A percentile compares a stretch with the other conserved stretches of the same genome.
Conservation (phyloP, 2,329 filamentous ascomycete species). For the Chaetomium globosum region DNA sequence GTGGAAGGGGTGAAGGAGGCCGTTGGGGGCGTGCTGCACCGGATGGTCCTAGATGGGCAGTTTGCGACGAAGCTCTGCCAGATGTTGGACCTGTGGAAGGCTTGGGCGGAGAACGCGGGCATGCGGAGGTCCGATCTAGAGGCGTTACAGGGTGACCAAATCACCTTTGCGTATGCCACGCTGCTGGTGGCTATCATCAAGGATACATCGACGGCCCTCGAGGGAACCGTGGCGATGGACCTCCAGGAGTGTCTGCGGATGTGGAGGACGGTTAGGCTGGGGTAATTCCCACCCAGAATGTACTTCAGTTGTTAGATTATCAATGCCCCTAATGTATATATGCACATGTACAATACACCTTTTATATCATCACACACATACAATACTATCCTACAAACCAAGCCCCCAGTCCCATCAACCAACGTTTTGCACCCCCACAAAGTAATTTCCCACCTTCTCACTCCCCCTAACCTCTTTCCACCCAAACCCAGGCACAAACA, state of each 20-base stretch:
- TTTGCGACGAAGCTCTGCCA: conserved; percentile 47
- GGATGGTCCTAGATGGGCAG: conserved; percentile 54
- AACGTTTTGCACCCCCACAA: conserved; percentile 73
- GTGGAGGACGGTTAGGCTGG: conserved; percentile 57
- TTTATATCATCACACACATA: neutral
- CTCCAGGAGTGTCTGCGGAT: conserved; percentile 58
- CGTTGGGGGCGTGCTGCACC: conserved; percentile 53
- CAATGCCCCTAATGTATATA: neutral
- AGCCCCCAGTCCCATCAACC: conserved; percentile 9
- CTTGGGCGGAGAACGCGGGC: conserved; percentile 58
- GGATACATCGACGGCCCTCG: conserved; percentile 49
- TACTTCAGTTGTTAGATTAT: neutral
- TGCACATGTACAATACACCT: neutral
- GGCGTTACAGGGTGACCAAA: conserved; percentile 44
- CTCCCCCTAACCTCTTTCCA: conserved; percentile 83
- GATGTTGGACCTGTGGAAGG: conserved; percentile 56
- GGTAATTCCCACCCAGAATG: conserved; percentile 38
- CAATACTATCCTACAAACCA: neutral
- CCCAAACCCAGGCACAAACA: conserved; percentile 87
- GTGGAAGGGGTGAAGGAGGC: conserved; percentile 44
- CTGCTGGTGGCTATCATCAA: conserved; percentile 53
- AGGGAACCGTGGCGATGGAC: conserved; percentile 55
- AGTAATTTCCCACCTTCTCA: conserved; percentile 92
- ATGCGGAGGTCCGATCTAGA: conserved; percentile 53
- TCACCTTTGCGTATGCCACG: conserved; percentile 52